Base-by-base conservation (phyloP, 306 rosid genomes). In the Senna tora region DNA sequence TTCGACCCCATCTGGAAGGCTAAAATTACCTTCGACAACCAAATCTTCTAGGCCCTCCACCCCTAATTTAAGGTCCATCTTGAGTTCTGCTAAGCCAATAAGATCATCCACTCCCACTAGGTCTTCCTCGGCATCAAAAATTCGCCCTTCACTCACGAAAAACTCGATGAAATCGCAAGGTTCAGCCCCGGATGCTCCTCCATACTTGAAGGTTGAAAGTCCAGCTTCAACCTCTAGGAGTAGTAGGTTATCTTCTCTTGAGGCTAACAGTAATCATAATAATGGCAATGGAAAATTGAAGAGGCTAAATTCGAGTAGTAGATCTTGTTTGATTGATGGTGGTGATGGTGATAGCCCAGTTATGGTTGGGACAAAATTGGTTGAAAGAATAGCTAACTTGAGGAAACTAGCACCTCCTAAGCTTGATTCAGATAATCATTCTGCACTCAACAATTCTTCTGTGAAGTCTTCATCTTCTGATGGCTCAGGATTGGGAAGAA, bases 321-420 rank as follows among this genome's bases (percentile, higher is more conserved):
- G 79, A 82, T 72, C 88, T 73, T 83, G 87, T 61, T 81, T 69
- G 76, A 75, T 71, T 16, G 91, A 91, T 50, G 82, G 63, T 34
- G 88, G 73, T 30, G 87, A 91, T 67, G 83, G 82, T 5, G 95
- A 81, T 9, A 91, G 84, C 75, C 97, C 98, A 19, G 96, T 88
- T 71, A 69, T 86, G 52, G 67, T 91, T 47, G 98, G 98, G 57
- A 84, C 96, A 13, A 86, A 87, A 73, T 87, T 88, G 97, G 98
- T 94, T 55, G 97, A 94, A 81, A 89, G 98, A 81, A 87, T 89
- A 15, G 98, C 91, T 9, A 91, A 91, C 87, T 88, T 89, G 90
- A 87, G 98, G 80, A 93, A 87, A 67, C 77, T 94, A 50, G 95
- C 87, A 63, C 98, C 95, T 3, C 92, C 97, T 4, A 89, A 82